Base-by-base conservation (phyloP, 768 basidiomycete genomes). In the Wakefieldia striispora region DNA sequence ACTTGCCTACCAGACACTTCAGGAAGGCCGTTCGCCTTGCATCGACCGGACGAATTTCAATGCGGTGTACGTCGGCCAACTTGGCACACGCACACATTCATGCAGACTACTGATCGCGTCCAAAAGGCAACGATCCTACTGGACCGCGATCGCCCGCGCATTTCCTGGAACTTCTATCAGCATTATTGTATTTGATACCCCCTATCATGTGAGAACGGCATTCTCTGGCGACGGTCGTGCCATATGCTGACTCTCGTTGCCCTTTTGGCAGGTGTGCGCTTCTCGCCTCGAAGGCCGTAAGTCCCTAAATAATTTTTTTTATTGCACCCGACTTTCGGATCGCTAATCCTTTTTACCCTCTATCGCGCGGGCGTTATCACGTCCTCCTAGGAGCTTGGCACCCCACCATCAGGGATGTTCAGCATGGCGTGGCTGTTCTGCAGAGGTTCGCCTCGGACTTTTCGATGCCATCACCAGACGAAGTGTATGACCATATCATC, bases 1-100 rank as follows among this genome's bases (percentile, higher is more conserved):
- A 9, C 66, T 83, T 33, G 84, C 81, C 6, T 68, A 81, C 50
- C 55, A 69, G 20, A 72, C 75, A 7, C 74, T 91, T 44, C 54
- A 59, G 40, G 65, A 75, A 54, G 86, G 86, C n/a, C 64, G 72
- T 41, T 91, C 86, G n/a, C 84, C 84, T 14, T 88, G 85, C 64
- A 78, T 91, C 38, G 90, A 91, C 62, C 78, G 89, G 52, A 86
- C 86, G 21, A 91, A 91, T 69, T 77, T 90, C 55, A 79, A 90
- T 63, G 72, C 74, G 47, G 61, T 62, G 87, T 89, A 69, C 66
- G 81, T 74, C 24, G 6, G 19, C 17, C 47, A 29, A 44, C 17
- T 26, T n/a, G n/a, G n/a, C 40, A 9, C 36, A 10, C 26, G 16
- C 14, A 21, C 27, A 7, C 24, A 3, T 40, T 40, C 26, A 33